Evolutionary conservation across 1,284 basidiomycete species (phyloP).

Genomic region (Gomphus sp.): DNA sequence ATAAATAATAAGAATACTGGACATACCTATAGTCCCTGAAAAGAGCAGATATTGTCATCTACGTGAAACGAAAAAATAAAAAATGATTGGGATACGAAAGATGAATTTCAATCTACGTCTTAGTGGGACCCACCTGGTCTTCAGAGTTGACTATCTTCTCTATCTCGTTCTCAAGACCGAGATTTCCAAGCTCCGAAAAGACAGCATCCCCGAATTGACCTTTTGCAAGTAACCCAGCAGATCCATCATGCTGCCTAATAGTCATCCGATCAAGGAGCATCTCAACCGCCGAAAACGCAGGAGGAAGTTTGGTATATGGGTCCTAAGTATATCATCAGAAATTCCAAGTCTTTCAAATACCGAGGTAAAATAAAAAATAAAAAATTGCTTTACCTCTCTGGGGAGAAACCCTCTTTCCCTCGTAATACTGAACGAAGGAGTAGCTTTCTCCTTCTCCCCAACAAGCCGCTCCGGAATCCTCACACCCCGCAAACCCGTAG

Average conservation of each 20-base stretch:
- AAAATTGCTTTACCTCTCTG: not conserved
- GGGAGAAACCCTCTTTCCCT: constrained; percentile 8
- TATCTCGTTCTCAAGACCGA: not conserved
- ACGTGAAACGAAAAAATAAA: not conserved
- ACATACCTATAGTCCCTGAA: constrained; percentile 17
- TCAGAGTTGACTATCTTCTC: not conserved
- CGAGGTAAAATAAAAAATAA: not conserved
- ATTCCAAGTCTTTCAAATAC: not conserved
- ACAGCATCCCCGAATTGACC: constrained; percentile 7
- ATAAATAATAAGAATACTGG: not conserved
- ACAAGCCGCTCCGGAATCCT: constrained; percentile 4
- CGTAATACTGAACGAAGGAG: constrained; percentile 9
- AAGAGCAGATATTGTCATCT: constrained; percentile 15
- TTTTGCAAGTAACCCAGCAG: constrained; percentile 3
- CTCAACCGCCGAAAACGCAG: constrained; percentile 18
- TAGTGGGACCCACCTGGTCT: not conserved
- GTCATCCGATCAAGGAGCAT: constrained; percentile 20
- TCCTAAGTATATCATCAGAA: constrained; percentile 13
- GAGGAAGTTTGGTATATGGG: constrained; percentile 17
- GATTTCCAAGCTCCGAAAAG: not conserved
- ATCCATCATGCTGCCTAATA: constrained; percentile 13
- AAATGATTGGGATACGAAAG: not conserved
- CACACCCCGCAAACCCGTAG: not conserved
- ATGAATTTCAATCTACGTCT: not conserved
- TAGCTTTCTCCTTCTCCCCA: not conserved